Conservation (phyloP, 2,329 filamentous ascomycete species). For the Trichophyton schoenleinii region DNA sequence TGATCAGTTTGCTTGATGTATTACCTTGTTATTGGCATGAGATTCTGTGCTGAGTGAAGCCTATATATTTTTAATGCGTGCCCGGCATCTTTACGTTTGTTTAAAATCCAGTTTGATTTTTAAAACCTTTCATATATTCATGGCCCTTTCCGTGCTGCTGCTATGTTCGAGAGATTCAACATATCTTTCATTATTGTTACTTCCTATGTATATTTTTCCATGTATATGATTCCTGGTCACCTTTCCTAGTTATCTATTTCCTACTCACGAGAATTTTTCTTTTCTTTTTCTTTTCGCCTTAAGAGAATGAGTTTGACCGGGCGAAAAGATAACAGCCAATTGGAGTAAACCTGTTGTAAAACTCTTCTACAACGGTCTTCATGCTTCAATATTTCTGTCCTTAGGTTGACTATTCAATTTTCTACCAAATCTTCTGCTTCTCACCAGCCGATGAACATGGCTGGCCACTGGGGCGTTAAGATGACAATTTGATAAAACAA, state of each 20-base stretch:
- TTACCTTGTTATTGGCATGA: background rate
- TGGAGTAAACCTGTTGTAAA: too few species aligned
- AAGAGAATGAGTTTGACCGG: too few species aligned
- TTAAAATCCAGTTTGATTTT: background rate
- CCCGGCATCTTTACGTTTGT: background rate
- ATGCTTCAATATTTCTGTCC: too few species aligned
- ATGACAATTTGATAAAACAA: background rate
- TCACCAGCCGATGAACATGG: too few species aligned
- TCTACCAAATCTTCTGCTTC: too few species aligned
- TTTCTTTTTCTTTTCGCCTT: too few species aligned
- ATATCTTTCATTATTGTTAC: background rate
- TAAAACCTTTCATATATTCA: background rate
- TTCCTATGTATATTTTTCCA: background rate
- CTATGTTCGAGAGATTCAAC: background rate
- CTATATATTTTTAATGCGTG: background rate
- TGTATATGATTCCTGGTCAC: background rate
- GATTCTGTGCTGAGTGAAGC: background rate
- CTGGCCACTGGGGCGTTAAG: background rate
- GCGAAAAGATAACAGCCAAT: too few species aligned
- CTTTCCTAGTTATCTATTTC: too few species aligned
- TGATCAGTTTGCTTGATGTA: background rate
- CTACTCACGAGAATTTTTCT: too few species aligned
- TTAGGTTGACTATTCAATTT: too few species aligned
- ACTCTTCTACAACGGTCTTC: too few species aligned
- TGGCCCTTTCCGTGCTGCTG: background rate